A percentile compares a stretch with the other conserved stretches of the same genome.
phyloP scores from a whole-genome alignment of 805 yeast genomes.

The Zygosaccharomyces lentus region DNA sequence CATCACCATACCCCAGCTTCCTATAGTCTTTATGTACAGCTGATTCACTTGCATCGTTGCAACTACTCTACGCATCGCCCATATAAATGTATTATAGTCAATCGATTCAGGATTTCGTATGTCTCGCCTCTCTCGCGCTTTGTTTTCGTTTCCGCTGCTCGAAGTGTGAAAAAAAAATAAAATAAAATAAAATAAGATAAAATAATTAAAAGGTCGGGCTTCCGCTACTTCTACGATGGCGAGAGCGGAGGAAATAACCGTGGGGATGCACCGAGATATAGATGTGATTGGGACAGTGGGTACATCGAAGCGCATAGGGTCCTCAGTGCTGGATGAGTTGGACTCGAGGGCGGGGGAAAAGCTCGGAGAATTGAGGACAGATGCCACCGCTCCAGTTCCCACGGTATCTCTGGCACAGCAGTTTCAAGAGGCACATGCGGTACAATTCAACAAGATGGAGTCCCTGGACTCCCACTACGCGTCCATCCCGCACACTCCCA shows the following conservation, averaged over 20 bases:
- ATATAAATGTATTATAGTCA: background rate
- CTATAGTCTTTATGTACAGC: background rate
- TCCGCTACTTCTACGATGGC: background rate
- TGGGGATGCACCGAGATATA: conserved; percentile 4
- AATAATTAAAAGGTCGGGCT: too few species aligned
- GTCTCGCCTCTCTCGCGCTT: background rate
- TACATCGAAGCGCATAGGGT: conserved; percentile 34
- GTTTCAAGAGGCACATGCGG: conserved; percentile 22
- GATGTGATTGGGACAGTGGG: conserved; percentile 24
- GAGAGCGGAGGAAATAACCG: background rate
- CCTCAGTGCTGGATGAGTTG: conserved; percentile 34
- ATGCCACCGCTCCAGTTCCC: conserved; percentile 4
- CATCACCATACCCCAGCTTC: background rate
- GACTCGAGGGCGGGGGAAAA: conserved; percentile 33
- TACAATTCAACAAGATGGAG: conserved; percentile 33
- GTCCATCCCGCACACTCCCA: conserved; percentile 11
- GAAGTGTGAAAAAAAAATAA: conserved; percentile 2
- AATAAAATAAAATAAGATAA: background rate
- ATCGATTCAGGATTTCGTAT: background rate
- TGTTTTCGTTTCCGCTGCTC: background rate
- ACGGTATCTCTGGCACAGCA: background rate
- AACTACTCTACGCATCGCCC: conserved; percentile 3
- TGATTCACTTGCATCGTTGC: conserved; percentile 1
- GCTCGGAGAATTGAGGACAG: conserved; percentile 13
- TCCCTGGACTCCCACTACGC: conserved; percentile 35